phyloP scores from a whole-genome alignment of 257 asterid species.

The Solanum verrucosum region DNA sequence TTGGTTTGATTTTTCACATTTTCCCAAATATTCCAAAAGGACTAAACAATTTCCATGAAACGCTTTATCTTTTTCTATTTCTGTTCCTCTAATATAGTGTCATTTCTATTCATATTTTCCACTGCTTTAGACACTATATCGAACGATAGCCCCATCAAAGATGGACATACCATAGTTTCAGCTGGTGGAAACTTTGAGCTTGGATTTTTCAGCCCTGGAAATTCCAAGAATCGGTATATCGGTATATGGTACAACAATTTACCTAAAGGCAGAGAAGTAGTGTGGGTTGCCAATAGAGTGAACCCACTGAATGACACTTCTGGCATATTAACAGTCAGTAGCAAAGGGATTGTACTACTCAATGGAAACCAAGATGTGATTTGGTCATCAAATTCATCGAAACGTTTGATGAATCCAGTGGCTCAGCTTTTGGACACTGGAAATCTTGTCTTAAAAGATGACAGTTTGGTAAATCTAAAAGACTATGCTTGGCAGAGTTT shows the following conservation, averaged over 20 bases:
- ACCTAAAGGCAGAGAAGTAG: neutral
- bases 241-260: slow-evolving; percentile 4
- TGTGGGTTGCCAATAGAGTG: slow-evolving; percentile 21
- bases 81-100: neutral
- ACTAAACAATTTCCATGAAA: neutral
- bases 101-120: neutral
- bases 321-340: neutral
- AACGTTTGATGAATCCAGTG: neutral
- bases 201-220: slow-evolving; percentile 8
- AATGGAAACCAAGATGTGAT: neutral
- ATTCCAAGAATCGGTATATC: neutral
- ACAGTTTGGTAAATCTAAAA: neutral
- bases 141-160: neutral
- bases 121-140: neutral
- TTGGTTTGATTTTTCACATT: neutral
- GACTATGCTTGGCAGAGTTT: slow-evolving; percentile 10
- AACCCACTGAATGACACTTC: slow-evolving; percentile 6
- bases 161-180: neutral
- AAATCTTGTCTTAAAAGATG: slow-evolving; percentile 7
- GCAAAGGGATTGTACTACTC: slow-evolving; percentile 2
- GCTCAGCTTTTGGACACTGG: slow-evolving; percentile 11
- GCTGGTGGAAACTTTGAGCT: neutral
- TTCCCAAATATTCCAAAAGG: neutral
- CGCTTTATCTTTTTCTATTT: neutral
- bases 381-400: slow-evolving; percentile 2